A percentile compares a stretch with the other conserved stretches of the same genome.
phyloP scores from a whole-genome alignment of 805 yeast genomes.

The Suhomyces vadensis region DNA sequence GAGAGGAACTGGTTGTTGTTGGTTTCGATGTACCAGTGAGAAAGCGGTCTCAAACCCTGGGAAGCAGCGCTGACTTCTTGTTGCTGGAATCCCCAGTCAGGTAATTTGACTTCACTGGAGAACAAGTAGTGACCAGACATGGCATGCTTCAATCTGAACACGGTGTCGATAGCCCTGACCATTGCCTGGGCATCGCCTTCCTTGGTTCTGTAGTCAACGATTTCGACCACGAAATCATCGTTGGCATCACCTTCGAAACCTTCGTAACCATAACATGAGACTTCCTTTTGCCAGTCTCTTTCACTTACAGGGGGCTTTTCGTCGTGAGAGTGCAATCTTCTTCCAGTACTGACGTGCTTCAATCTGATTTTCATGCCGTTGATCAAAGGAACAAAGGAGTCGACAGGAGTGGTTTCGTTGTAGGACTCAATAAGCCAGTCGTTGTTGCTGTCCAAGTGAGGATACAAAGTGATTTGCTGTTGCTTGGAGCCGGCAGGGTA shows the following conservation, averaged over 20 bases:
- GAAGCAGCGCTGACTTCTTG: constrained; percentile 82
- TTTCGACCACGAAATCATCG: constrained; percentile 78
- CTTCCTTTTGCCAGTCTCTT: constrained; percentile 84
- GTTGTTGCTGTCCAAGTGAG: constrained; percentile 75
- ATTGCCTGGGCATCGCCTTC: constrained; percentile 53
- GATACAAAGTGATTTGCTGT: constrained; percentile 80
- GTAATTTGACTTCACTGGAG: constrained; percentile 73
- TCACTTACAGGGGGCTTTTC: constrained; percentile 76
- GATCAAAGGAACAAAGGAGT: constrained; percentile 58
- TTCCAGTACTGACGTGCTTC: constrained; percentile 53
- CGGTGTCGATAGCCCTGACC: constrained; percentile 65
- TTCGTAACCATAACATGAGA: constrained; percentile 70
- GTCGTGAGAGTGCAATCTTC: constrained; percentile 82
- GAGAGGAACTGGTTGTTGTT: constrained; percentile 55
- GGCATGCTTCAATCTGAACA: constrained; percentile 75
- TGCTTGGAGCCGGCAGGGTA: constrained; percentile 82
- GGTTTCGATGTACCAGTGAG: constrained; percentile 74
- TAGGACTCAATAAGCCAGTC: constrained; percentile 70
- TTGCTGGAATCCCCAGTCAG: constrained; percentile 82
- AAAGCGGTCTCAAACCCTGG: constrained; percentile 60
- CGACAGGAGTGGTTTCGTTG: constrained; percentile 56
- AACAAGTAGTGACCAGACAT: constrained; percentile 77
- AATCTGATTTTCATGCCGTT: constrained; percentile 74
- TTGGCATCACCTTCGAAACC: constrained; percentile 82
- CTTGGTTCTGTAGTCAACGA: constrained; percentile 54